Evolutionary conservation across 1,139 yeast species (phyloP).

Genomic region (Pichia sp.): DNA sequence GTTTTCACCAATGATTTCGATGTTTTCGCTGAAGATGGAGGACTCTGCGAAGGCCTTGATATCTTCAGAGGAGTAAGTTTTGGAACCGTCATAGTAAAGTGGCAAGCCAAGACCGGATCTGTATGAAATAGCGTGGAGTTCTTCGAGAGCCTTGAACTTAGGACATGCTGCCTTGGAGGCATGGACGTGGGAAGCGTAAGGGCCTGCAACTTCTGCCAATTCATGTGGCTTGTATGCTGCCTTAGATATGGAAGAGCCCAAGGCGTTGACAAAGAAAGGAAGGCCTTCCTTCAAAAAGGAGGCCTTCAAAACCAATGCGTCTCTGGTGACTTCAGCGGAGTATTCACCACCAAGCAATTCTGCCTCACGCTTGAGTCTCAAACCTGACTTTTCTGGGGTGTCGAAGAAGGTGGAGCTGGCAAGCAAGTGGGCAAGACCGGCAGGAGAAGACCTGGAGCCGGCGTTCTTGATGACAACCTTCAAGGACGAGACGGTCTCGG

Average conservation of each 20-base stretch:
- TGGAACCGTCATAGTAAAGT: constrained; percentile 61
- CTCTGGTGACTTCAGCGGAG: constrained; percentile 71
- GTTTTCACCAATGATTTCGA: constrained; percentile 70
- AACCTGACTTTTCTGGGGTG: constrained; percentile 79
- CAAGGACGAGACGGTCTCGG: constrained; percentile 55
- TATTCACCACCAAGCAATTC: constrained; percentile 89
- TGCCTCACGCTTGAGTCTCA: constrained; percentile 90
- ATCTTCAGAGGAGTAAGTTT: constrained; percentile 52
- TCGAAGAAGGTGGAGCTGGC: constrained; percentile 82
- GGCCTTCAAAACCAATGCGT: constrained; percentile 73
- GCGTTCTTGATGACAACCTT: constrained; percentile 71
- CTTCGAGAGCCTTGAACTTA: constrained; percentile 63
- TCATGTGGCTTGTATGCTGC: constrained; percentile 81
- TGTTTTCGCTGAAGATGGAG: constrained; percentile 66
- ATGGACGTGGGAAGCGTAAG: constrained; percentile 63
- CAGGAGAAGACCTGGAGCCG: constrained; percentile 71
- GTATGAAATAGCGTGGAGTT: constrained; percentile 77
- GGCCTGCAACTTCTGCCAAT: constrained; percentile 73
- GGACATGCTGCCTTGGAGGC: constrained; percentile 48
- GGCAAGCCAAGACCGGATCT: constrained; percentile 89
- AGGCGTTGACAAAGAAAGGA: constrained; percentile 86
- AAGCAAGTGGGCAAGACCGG: constrained; percentile 80
- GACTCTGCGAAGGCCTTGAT: constrained; percentile 62
- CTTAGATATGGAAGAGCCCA: constrained; percentile 71
- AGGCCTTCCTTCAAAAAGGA: constrained; percentile 81